Conservation (phyloP, 2,329 filamentous ascomycete genomes). For the Metarhizium sp. region DNA sequence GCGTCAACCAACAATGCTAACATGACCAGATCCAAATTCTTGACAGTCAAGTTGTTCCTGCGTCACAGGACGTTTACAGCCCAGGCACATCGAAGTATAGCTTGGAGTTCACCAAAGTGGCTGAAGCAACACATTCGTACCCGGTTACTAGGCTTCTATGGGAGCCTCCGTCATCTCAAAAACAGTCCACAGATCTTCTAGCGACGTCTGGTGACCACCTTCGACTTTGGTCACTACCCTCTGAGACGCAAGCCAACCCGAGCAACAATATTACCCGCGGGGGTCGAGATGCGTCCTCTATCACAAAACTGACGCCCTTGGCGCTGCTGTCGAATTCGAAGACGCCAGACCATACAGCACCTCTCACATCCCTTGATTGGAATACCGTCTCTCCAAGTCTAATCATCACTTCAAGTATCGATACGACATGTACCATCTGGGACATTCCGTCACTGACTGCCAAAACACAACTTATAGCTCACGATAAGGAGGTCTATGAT, state of each 20-base stretch:
- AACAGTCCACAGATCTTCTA: conserved; percentile 88
- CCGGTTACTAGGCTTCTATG: conserved; percentile 91
- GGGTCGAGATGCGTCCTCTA: conserved; percentile 44
- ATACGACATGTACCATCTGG: conserved; percentile 99
- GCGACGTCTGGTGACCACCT: conserved; percentile 94
- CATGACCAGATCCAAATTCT: conserved; percentile 80
- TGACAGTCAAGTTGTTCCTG: conserved; percentile 69
- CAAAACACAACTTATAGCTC: conserved; percentile 95
- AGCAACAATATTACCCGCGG: conserved; percentile 61
- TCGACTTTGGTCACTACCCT: conserved; percentile 83
- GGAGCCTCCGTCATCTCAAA: conserved; percentile 91
- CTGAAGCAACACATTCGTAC: conserved; percentile 95
- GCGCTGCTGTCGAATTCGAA: conserved; percentile 95
- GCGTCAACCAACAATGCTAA: conserved; percentile 3
- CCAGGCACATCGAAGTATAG: conserved; percentile 65
- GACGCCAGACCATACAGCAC: conserved; percentile 94
- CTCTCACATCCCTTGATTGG: conserved; percentile 94
- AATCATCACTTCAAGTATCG: conserved; percentile 97
- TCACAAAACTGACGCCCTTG: conserved; percentile 80
- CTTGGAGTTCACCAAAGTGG: conserved; percentile 85
- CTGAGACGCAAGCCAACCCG: conserved; percentile 45
- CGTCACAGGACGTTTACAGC: conserved; percentile 57
- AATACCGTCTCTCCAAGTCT: conserved; percentile 93
- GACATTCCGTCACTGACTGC: conserved; percentile 96
- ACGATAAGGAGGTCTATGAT: conserved; percentile 98